Base-by-base conservation (phyloP, 2,329 filamentous ascomycete genomes). In the Cordyceps cicadae region DNA sequence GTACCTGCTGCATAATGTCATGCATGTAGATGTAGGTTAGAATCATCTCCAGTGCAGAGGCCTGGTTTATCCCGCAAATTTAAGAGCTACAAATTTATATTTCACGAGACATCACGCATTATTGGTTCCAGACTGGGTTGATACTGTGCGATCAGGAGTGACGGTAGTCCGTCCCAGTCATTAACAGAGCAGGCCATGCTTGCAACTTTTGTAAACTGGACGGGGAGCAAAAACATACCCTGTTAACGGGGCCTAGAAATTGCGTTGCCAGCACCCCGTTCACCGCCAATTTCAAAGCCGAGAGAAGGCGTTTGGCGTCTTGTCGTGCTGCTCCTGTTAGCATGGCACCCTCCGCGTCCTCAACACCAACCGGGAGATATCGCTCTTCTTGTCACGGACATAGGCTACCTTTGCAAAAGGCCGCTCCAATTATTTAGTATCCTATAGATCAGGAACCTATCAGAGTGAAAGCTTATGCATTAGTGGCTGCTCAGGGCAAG, bases 201-300 rank as follows among this genome's bases (percentile, higher is more conserved):
- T n/a, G 43, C 17, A 4, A 43, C 34, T n/a, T 41, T 54, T 46
- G 12, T 37, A 37, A 37, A 9, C n/a, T n/a, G 39, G 15, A n/a
- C 39, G 39, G 37, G 37, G 32, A 24, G 19, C 3, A 24, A 58
- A 58, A 51, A 32, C 48, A 34, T 3, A 19, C 24, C 24, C 24
- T 24, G 56, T 4, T 17, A 17, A 21, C 37, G 12, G 45, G 39
- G 39, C 17, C 11, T 7, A n/a, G n/a, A 57, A 15, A 12, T 15
- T 24, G 37, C 50, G 29, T 51, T 43, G 51, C 14, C 17, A 29
- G 32, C 34, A 15, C 6, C 48, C 32, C 45, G 24, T 53, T 59
- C 49, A 59, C 49, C 57, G 57, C 34, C 57, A 59, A 46, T 29
- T 39, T 48, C 15, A 53, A 39, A 43, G 37, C 32, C 54, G 21